Percentiles rank a stretch among this genome's conserved stretches.
Evolutionary conservation across 2,329 filamentous ascomycete genomes (phyloP).

Genomic region (Ceratocystis colombiana): DNA sequence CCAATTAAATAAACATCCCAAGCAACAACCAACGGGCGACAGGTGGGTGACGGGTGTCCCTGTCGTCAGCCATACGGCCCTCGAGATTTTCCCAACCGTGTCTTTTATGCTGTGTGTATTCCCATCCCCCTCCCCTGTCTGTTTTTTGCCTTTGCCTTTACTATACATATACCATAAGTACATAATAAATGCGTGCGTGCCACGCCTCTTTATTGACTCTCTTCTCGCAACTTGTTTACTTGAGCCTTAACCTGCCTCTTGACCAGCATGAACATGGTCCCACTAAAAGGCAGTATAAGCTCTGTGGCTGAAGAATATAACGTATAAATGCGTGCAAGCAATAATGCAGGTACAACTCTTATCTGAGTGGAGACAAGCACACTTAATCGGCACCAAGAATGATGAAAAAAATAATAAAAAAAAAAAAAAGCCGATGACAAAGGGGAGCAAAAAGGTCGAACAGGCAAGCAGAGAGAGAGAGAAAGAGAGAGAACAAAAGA

Average conservation of each 20-base stretch:
- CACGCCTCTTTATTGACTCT: background rate
- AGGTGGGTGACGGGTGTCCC: too few relatives aligned
- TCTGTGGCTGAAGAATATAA: background rate
- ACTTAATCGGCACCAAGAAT: too few relatives aligned
- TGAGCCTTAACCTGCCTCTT: background rate
- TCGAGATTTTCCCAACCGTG: background rate
- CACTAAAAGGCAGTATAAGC: background rate
- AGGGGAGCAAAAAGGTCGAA: background rate
- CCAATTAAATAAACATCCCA: too few relatives aligned
- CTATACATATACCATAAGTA: too few relatives aligned
- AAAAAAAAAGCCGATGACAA: background rate
- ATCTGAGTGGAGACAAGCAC: too few relatives aligned
- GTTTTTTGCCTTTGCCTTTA: background rate
- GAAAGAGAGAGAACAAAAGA: background rate
- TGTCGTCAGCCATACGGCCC: too few relatives aligned
- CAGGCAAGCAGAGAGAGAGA: background rate
- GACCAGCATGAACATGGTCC: background rate
- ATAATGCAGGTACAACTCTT: too few relatives aligned
- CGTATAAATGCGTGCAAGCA: too few relatives aligned
- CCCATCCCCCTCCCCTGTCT: background rate
- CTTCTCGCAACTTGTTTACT: background rate
- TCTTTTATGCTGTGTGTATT: background rate
- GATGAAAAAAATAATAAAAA: background rate
- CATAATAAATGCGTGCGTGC: too few relatives aligned
- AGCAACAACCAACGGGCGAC: too few relatives aligned